Conservation (phyloP, 1,139 yeast species). For the Meyerozyma smithsonii region DNA sequence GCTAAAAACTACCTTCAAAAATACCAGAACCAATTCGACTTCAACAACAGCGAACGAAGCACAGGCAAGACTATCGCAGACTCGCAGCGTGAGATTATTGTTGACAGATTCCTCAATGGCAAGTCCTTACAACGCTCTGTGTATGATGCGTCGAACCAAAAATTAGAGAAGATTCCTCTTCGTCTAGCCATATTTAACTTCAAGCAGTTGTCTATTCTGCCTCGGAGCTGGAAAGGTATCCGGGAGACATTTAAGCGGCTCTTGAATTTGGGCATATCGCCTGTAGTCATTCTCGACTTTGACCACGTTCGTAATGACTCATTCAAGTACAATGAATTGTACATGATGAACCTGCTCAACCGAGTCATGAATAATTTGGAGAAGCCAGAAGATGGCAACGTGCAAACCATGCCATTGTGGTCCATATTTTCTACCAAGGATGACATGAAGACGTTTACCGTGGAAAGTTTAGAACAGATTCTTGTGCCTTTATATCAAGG, state of each 20-base stretch:
- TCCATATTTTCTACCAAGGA: slow-evolving; percentile 21
- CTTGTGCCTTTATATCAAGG: slow-evolving; percentile 42
- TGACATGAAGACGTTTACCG: slow-evolving; percentile 7
- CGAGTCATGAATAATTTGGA: slow-evolving; percentile 24
- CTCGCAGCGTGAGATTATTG: slow-evolving; percentile 32
- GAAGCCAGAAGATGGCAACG: slow-evolving; percentile 18
- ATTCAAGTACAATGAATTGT: slow-evolving; percentile 30
- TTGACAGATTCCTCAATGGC: slow-evolving; percentile 36
- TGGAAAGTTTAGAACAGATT: slow-evolving; percentile 30
- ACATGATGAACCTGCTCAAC: slow-evolving; percentile 31
- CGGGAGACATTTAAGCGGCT: slow-evolving; percentile 47
- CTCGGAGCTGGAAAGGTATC: slow-evolving; percentile 35
- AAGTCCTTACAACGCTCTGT: slow-evolving; percentile 31
- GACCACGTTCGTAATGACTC: slow-evolving; percentile 24
- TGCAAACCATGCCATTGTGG: slow-evolving; percentile 25
- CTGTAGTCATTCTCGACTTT: slow-evolving; percentile 31
- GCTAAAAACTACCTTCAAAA: slow-evolving; percentile 61
- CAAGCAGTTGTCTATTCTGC: slow-evolving; percentile 30
- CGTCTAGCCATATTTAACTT: slow-evolving; percentile 51
- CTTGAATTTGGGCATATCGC: slow-evolving; percentile 45
- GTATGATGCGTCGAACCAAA: slow-evolving; percentile 29
- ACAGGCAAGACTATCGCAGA: slow-evolving; percentile 10
- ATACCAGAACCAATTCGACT: slow-evolving; percentile 44
- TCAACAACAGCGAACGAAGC: neutral
- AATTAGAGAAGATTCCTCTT: slow-evolving; percentile 35